A percentile compares a stretch with the other conserved stretches of the same genome.
Evolutionary conservation across 768 basidiomycete species (phyloP).

Genomic region (Paxillus rubicundulus): DNA sequence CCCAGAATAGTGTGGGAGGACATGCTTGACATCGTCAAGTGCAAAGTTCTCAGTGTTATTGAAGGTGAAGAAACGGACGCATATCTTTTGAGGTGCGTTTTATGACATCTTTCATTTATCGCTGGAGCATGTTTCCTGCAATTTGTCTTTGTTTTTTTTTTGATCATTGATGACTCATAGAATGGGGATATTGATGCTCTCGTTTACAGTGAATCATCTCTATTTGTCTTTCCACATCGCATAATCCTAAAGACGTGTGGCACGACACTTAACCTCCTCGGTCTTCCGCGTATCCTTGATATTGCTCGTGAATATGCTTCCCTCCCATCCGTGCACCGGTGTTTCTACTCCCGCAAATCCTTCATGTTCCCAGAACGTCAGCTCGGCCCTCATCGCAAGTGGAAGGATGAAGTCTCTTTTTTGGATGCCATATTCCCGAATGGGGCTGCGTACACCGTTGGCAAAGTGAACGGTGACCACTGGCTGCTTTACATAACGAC

Average conservation of each 20-base stretch:
- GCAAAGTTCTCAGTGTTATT: slow-evolving; percentile 90
- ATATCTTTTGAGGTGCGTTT: slow-evolving; percentile 85
- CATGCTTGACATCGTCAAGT: slow-evolving; percentile 95
- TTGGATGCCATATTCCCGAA: slow-evolving; percentile 86
- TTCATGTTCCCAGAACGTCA: slow-evolving; percentile 99
- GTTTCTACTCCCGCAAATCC: slow-evolving; percentile 97
- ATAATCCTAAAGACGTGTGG: slow-evolving; percentile 99
- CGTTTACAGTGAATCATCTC: slow-evolving; percentile 84
- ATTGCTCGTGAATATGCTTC: slow-evolving; percentile 75
- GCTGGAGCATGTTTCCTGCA: neutral
- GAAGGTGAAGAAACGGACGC: slow-evolving; percentile 91
- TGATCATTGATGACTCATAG: neutral
- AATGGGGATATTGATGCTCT: slow-evolving; percentile 11
- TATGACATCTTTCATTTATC: neutral
- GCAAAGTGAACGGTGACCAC: slow-evolving; percentile 97
- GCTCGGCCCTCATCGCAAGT: slow-evolving; percentile 86
- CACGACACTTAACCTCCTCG: slow-evolving; percentile 95
- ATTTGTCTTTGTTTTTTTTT: neutral
- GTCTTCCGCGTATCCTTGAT: slow-evolving; percentile 90
- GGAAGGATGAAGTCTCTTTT: slow-evolving; percentile 90
- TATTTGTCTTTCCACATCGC: slow-evolving; percentile 92
- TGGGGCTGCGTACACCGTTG: slow-evolving; percentile 94
- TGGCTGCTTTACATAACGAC: slow-evolving; percentile 94
- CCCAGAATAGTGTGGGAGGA: slow-evolving; percentile 84
- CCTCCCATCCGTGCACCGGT: slow-evolving; percentile 73